phyloP scores from a whole-genome alignment of 2,329 filamentous ascomycete genomes.

The Raffaelea albimanens region DNA sequence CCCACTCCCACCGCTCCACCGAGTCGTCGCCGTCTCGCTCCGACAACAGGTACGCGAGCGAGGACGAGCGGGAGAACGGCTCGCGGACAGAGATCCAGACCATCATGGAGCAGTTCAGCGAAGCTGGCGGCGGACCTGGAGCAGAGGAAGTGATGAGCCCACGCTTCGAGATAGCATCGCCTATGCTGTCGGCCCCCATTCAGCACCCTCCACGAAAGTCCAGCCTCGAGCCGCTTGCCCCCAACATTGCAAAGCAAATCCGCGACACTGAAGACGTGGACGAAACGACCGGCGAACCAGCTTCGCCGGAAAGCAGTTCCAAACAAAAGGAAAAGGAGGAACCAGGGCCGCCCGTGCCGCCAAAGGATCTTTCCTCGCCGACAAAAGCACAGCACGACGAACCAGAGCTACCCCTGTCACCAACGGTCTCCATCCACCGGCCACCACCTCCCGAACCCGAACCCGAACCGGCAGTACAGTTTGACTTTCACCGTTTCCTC shows the following conservation, averaged over 20 bases:
- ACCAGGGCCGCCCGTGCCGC: constrained; percentile 46
- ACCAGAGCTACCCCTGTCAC: constrained; percentile 32
- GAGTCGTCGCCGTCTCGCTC: constrained; percentile 42
- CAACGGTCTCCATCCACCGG: constrained; percentile 42
- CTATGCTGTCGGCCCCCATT: constrained; percentile 56
- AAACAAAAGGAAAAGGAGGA: not conserved
- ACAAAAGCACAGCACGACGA: constrained; percentile 23
- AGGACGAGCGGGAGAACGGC: constrained; percentile 57
- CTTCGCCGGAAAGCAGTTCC: constrained; percentile 21
- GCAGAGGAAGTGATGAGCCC: constrained; percentile 89
- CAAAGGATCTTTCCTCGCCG: constrained; percentile 36
- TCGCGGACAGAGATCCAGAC: constrained; percentile 84
- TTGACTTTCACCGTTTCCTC: constrained; percentile 94
- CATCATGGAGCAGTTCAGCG: constrained; percentile 94
- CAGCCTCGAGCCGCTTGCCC: constrained; percentile 66
- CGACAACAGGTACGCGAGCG: constrained; percentile 45
- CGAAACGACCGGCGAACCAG: constrained; percentile 28
- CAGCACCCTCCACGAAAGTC: constrained; percentile 77
- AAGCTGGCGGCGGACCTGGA: constrained; percentile 59
- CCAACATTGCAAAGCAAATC: constrained; percentile 37
- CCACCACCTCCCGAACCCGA: constrained; percentile 64
- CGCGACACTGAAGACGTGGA: constrained; percentile 36
- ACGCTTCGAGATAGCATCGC: constrained; percentile 70
- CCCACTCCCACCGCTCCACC: constrained; percentile 18
- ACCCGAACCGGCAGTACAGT: constrained; percentile 77